Evolutionary conservation across 2,329 filamentous ascomycete genomes (phyloP).

Genomic region (Pseudonectria foliicola): DNA sequence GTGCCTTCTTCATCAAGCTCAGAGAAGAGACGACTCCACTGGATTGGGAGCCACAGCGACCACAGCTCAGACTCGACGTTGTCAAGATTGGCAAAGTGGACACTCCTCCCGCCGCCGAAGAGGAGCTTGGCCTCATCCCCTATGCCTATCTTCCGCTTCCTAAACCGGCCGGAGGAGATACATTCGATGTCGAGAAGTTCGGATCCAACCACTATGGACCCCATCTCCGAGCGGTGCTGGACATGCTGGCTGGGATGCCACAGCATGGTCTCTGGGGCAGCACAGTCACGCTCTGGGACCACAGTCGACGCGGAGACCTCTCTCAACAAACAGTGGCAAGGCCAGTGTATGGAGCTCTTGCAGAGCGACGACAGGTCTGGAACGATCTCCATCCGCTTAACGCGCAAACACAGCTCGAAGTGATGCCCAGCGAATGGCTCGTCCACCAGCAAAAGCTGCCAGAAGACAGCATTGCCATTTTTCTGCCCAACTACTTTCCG

Average conservation of each 20-base stretch:
- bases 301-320: not conserved
- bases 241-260: slow-evolving; percentile 18
- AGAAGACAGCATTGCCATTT: slow-evolving; percentile 1
- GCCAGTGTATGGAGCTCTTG: slow-evolving; percentile 12
- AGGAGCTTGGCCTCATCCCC: slow-evolving; percentile 3
- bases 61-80: slow-evolving; percentile 11
- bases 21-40: slow-evolving; percentile 1
- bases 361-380: slow-evolving; percentile 7
- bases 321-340: too few relatives aligned
- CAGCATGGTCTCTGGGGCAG: slow-evolving; percentile 2
- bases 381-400: slow-evolving; percentile 13
- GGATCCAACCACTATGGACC: slow-evolving; percentile 20
- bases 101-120: slow-evolving; percentile 4
- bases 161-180: not conserved
- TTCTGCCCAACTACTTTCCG: slow-evolving; percentile 10
- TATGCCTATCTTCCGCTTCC: slow-evolving; percentile 19
- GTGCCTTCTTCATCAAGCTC: slow-evolving; percentile 18
- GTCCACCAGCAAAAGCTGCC: not conserved
- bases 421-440: not conserved
- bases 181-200: slow-evolving; percentile 12
- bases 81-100: slow-evolving; percentile 7
- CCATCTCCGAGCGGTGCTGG: slow-evolving; percentile 17
- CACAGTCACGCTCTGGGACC: slow-evolving; percentile 11
- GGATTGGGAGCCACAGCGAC: slow-evolving; percentile 15
- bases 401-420: slow-evolving; percentile 1